phyloP scores from a whole-genome alignment of 495 filamentous ascomycete genomes.

The Daldinia decipiens region DNA sequence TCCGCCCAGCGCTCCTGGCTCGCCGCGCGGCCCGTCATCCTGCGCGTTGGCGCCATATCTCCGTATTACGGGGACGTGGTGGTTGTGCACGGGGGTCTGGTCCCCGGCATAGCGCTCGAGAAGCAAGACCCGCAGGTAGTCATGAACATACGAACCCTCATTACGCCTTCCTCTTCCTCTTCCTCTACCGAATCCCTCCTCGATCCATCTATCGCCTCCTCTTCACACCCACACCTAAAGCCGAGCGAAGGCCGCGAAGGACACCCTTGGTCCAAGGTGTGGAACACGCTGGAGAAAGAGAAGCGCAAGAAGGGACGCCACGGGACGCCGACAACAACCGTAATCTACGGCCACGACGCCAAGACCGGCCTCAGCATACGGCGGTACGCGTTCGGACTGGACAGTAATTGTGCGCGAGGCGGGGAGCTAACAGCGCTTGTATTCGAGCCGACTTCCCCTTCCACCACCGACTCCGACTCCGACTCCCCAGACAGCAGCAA shows the following conservation, averaged over 20 bases:
- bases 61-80: conserved; percentile 66
- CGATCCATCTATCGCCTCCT: neutral
- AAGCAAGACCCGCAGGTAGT: conserved; percentile 80
- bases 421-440: conserved; percentile 80
- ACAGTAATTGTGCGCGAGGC: conserved; percentile 81
- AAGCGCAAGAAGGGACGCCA: neutral
- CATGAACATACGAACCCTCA: conserved; percentile 91
- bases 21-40: conserved; percentile 74
- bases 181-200: neutral
- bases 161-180: conserved; percentile 33
- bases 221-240: conserved; percentile 7
- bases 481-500: no score
- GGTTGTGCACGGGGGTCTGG: conserved; percentile 86
- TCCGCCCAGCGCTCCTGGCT: conserved; percentile 74
- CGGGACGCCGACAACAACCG: conserved; percentile 64
- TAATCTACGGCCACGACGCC: conserved; percentile 90
- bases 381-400: conserved; percentile 82
- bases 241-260: conserved; percentile 57
- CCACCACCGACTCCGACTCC: neutral
- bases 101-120: conserved; percentile 75
- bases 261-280: conserved; percentile 73
- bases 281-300: conserved; percentile 49
- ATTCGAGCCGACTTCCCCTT: conserved; percentile 56
- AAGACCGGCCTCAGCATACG: conserved; percentile 71
- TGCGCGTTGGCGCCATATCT: conserved; percentile 69